Evolutionary conservation across 129 eudicot genomes (phyloP).

Genomic region (Calendula officinalis): DNA sequence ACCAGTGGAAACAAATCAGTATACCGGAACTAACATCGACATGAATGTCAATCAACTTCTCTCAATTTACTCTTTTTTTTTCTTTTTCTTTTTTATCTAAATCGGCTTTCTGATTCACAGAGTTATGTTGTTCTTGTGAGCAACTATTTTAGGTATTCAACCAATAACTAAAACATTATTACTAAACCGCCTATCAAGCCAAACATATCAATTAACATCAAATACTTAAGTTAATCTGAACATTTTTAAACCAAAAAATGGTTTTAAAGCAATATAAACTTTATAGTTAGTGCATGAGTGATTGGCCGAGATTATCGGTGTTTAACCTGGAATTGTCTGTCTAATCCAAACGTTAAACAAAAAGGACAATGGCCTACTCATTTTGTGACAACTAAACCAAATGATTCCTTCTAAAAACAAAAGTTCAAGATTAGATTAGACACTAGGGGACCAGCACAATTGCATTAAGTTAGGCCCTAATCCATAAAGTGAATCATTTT

Average conservation of each 20-base stretch:
- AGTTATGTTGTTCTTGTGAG: too few species aligned
- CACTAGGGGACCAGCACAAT: slow-evolving; percentile 38
- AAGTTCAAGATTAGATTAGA: slow-evolving; percentile 30
- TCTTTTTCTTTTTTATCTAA: too few species aligned
- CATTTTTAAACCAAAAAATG: slow-evolving; percentile 3
- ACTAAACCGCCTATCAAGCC: too few species aligned
- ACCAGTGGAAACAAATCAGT: too few species aligned
- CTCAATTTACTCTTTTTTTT: too few species aligned
- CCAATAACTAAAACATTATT: too few species aligned
- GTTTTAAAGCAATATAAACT: slow-evolving; percentile 1
- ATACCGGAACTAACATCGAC: too few species aligned
- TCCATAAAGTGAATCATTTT: slow-evolving; percentile 34
- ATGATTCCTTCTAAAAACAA: slow-evolving; percentile 38
- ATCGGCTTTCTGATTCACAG: too few species aligned
- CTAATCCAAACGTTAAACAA: slow-evolving; percentile 34
- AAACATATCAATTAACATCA: not conserved
- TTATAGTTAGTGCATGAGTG: slow-evolving; percentile 34
- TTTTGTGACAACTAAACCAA: slow-evolving; percentile 39
- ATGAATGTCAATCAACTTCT: too few species aligned
- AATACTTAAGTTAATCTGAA: not conserved
- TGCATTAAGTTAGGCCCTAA: slow-evolving; percentile 36
- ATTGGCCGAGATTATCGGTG: slow-evolving; percentile 59
- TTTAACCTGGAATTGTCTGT: slow-evolving; percentile 29
- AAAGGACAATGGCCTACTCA: slow-evolving; percentile 28
- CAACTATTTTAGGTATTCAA: too few species aligned